These are phyloP conservation scores for Phytophthora nicotianae DNA, from an alignment of 352 stramenopile species.

Conservation along the genomic window DNA sequence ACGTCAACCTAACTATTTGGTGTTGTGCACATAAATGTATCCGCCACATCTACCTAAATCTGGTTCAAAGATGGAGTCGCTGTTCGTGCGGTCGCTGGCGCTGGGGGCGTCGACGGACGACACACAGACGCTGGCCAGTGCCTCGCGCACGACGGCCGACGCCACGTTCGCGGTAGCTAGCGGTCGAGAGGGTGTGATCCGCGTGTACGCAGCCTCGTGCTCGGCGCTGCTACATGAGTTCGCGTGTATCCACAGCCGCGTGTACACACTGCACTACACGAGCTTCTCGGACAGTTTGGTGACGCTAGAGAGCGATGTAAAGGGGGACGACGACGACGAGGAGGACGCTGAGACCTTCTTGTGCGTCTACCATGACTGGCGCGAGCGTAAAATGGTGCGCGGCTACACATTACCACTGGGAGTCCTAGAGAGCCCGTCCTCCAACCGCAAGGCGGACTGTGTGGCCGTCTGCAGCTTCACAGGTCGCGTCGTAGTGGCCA, in stretches of 20 bases:
- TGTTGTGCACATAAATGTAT: conserved; percentile 9
- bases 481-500: conserved; percentile 75
- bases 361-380: conserved; percentile 90
- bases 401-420: conserved; percentile 86
- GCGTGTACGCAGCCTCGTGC: conserved; percentile 82
- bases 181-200: conserved; percentile 65
- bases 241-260: conserved; percentile 66
- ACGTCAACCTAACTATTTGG: too few relatives aligned
- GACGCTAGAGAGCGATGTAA: conserved; percentile 74
- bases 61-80: conserved; percentile 51
- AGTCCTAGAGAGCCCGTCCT: conserved; percentile 62
- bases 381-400: conserved; percentile 76
- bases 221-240: conserved; percentile 84
- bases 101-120: conserved; percentile 39
- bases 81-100: conserved; percentile 73
- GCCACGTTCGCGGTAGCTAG: conserved; percentile 80
- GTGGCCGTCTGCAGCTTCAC: conserved; percentile 87
- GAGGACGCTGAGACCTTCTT: conserved; percentile 82
- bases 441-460: conserved; percentile 62
- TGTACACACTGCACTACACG: conserved; percentile 82
- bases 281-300: conserved; percentile 88
- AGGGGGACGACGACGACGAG: conserved; percentile 27
- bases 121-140: conserved; percentile 57
- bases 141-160: conserved; percentile 65
- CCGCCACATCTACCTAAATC: neutral